phyloP scores from a whole-genome alignment of 2,329 filamentous ascomycete species.

The Colletotrichum spinosum region DNA sequence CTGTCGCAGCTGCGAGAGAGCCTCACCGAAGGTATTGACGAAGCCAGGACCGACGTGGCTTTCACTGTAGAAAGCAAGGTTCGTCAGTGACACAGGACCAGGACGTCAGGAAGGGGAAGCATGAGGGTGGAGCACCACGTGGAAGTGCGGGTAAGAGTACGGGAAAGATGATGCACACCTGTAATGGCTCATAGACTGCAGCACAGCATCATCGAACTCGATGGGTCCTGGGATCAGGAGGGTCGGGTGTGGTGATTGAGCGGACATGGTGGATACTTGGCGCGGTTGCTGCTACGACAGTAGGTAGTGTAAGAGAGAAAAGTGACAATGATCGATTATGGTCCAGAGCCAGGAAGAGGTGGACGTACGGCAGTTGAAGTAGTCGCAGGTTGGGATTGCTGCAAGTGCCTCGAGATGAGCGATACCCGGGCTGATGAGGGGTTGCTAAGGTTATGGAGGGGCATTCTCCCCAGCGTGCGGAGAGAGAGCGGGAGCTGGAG shows the following conservation, averaged over 20 bases:
- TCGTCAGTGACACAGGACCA: conserved; percentile 33
- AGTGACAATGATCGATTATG: conserved; percentile 2
- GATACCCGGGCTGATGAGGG: conserved; percentile 40
- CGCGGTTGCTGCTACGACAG: conserved; percentile 21
- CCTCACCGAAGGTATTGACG: conserved; percentile 91
- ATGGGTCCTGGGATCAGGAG: conserved; percentile 97
- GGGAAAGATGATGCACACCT: conserved; percentile 65
- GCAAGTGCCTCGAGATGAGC: conserved; percentile 38
- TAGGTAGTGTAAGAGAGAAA: conserved; percentile 20
- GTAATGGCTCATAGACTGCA: conserved; percentile 94
- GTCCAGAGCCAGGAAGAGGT: background rate
- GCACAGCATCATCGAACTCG: conserved; percentile 97
- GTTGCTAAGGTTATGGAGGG: conserved; percentile 39
- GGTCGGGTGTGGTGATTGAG: conserved; percentile 72
- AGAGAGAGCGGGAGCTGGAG: conserved; percentile 39
- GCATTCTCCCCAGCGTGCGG: conserved; percentile 38
- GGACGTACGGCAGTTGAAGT: conserved; percentile 30
- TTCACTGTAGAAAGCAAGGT: conserved; percentile 69
- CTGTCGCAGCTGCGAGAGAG: conserved; percentile 86
- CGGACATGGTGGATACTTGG: conserved; percentile 63
- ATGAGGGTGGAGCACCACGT: background rate
- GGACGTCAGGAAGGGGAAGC: conserved; percentile 9
- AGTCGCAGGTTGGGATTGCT: conserved; percentile 26
- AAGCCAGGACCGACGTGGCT: conserved; percentile 93
- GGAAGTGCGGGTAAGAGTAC: background rate